A percentile compares a stretch with the other conserved stretches of the same genome.
Evolutionary conservation across 2,329 filamentous ascomycete genomes (phyloP).

Genomic region (Nothophoma quercina): DNA sequence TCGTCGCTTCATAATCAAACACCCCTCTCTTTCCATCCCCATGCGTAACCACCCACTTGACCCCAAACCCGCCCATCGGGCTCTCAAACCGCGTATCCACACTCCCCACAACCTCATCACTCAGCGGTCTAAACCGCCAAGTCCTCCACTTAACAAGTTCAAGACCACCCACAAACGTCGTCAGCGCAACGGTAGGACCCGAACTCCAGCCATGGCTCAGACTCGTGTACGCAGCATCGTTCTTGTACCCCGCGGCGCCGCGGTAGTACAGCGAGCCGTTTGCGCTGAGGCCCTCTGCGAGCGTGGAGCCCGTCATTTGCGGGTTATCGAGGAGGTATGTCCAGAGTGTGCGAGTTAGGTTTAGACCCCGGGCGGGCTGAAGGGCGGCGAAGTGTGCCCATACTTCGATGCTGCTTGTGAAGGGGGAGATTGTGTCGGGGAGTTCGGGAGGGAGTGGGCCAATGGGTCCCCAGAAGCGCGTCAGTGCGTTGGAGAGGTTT

Average conservation of each 20-base stretch:
- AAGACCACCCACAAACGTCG: conserved; percentile 18
- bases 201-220: conserved; percentile 49
- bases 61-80: conserved; percentile 22
- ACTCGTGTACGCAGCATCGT: conserved; percentile 45
- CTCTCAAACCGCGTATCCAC: conserved; percentile 29
- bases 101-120: conserved; percentile 19
- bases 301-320: conserved; percentile 48
- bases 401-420: conserved; percentile 47
- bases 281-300: conserved; percentile 48
- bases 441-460: conserved; percentile 45
- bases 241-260: conserved; percentile 39
- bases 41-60: neutral
- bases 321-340: conserved; percentile 36
- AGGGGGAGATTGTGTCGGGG: conserved; percentile 49
- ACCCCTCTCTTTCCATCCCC: neutral
- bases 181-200: conserved; percentile 30
- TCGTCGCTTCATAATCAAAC: neutral
- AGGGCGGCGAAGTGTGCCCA: conserved; percentile 40
- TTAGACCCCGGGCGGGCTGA: conserved; percentile 32
- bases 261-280: conserved; percentile 50
- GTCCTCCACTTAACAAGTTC: conserved; percentile 20
- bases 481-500: neutral
- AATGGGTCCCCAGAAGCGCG: conserved; percentile 19
- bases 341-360: conserved; percentile 43
- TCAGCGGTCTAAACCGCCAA: conserved; percentile 38